Evolutionary conservation across 2,329 filamentous ascomycete genomes (phyloP).

Genomic region (Hymenoscyphus scutula): DNA sequence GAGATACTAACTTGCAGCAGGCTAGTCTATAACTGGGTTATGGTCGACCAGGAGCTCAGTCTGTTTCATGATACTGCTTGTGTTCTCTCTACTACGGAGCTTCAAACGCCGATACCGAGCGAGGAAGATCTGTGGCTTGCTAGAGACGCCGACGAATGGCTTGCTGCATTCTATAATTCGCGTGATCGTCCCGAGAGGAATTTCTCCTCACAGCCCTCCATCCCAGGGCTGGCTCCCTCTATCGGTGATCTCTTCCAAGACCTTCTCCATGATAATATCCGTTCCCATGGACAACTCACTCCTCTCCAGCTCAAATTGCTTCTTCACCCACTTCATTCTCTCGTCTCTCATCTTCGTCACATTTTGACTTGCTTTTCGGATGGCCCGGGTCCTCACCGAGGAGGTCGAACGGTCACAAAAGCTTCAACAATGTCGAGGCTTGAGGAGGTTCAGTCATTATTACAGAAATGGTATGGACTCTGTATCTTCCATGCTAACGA

Average conservation of each 20-base stretch:
- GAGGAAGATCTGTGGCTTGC: slow-evolving; percentile 63
- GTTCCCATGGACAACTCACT: slow-evolving; percentile 44
- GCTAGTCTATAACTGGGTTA: slow-evolving; percentile 72
- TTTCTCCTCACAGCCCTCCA: slow-evolving; percentile 48
- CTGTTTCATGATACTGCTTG: slow-evolving; percentile 63
- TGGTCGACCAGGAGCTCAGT: slow-evolving; percentile 70
- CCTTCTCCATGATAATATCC: slow-evolving; percentile 63
- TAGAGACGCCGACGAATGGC: slow-evolving; percentile 57
- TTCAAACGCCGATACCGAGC: slow-evolving; percentile 61
- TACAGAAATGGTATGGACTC: slow-evolving; percentile 68
- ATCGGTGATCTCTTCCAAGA: slow-evolving; percentile 65
- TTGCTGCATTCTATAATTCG: slow-evolving; percentile 50
- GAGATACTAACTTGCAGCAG: slow-evolving; percentile 39
- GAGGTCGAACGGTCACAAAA: slow-evolving; percentile 51
- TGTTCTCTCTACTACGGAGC: slow-evolving; percentile 62
- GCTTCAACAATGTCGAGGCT: slow-evolving; percentile 58
- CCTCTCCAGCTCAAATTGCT: slow-evolving; percentile 63
- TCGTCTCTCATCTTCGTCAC: slow-evolving; percentile 63
- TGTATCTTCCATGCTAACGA: slow-evolving; percentile 53
- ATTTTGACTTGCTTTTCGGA: slow-evolving; percentile 65
- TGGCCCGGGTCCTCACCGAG: slow-evolving; percentile 44
- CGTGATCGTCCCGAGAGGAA: slow-evolving; percentile 44
- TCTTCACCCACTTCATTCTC: slow-evolving; percentile 64
- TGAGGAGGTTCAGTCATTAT: slow-evolving; percentile 61
- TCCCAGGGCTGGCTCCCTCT: slow-evolving; percentile 54